A percentile compares a stretch with the other conserved stretches of the same genome.
Conservation (phyloP, 2,329 filamentous ascomycete genomes). For the Macrophomina phaseolina region DNA sequence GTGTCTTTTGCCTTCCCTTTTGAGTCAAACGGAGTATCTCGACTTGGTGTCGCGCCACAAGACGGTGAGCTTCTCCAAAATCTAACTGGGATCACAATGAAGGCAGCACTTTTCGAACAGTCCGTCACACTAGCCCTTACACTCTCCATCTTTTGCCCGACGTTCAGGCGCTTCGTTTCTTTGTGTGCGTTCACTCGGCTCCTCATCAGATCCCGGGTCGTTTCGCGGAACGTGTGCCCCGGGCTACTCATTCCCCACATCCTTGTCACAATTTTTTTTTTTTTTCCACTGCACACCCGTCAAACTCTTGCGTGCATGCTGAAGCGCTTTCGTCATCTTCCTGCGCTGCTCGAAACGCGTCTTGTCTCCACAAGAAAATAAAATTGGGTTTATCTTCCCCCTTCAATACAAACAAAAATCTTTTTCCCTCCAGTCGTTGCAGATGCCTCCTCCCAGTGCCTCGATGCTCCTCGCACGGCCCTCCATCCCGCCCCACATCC, state of each 20-base stretch:
- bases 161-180: background rate
- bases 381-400: background rate
- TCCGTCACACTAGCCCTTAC: background rate
- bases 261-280: constrained; percentile 2
- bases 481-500: background rate
- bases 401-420: background rate
- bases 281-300: background rate
- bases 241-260: background rate
- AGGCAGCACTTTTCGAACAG: constrained; percentile 5
- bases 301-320: background rate
- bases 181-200: background rate
- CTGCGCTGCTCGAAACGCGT: too few relatives aligned
- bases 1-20: background rate
- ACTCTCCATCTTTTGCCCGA: background rate
- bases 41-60: background rate
- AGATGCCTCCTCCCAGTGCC: background rate
- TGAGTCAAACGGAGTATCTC: background rate
- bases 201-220: background rate
- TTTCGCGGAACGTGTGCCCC: constrained; percentile 17
- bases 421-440: background rate
- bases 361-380: too few relatives aligned
- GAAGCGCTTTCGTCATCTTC: background rate
- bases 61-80: background rate
- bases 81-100: background rate
- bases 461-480: background rate